Evolutionary conservation across 768 basidiomycete species (phyloP), one percentile per base, ranked within the genome.

Genomic region (Ephemerocybe angulata): DNA sequence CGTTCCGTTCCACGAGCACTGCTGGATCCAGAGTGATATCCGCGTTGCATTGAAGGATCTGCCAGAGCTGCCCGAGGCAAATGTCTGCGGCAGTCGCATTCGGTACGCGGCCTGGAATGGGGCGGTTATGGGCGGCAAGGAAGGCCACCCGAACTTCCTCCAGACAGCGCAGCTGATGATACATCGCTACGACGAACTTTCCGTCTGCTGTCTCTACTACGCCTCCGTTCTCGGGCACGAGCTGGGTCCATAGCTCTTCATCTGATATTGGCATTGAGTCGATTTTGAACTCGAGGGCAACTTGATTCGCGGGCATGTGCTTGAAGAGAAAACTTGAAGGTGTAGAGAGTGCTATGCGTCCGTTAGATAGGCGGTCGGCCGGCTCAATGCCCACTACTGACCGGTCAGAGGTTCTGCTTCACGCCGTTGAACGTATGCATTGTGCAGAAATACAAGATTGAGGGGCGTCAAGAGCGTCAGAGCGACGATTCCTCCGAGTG

Each of bases 1-100:
- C 47, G 28, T 48, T 48, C 15, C 27, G 10, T 15, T 30, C 28
- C 15, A 48, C 12, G 7, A 48, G 29, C 8, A 31, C 25, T 19
- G 47, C 12, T 3, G 47, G 28, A 31, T 48, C 47, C 5, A 48
- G 29, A 3, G 47, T 48, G 29, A 31, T 48, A 28, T 48, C 47
- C 4, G 47, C 47, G 47, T 30, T 48, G 29, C 47, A 48, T 21
- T 48, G 47, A 19, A 48, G 11, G 21, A 48, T 48, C 21, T 48
- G 47, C 47, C 47, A 48, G 13, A 48, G 27, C 28, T 48, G 47
- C 13, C 29, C 47, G 28, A 48, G 29, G n/a, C 47, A 48, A 13
- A 48, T 31, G 8, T 48, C 47, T 3, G 47, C 28, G 3, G 29
- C 47, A 13, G 28, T 31, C 13, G 47, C 27, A 28, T 48, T 48